Conservation (phyloP, 352 stramenopile species). For the Globisporangium carolinianum region DNA sequence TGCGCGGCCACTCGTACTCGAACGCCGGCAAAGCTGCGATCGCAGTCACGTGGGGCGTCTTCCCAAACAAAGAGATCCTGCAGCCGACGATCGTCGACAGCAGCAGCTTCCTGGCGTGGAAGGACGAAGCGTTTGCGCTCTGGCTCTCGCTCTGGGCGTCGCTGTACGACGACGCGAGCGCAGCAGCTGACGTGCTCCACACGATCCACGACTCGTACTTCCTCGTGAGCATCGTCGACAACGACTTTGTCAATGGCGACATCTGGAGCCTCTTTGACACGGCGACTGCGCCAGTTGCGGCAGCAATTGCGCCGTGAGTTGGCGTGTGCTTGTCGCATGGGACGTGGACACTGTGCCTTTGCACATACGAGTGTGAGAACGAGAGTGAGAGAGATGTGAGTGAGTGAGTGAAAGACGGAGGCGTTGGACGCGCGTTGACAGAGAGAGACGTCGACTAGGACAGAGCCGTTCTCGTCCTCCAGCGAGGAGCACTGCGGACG, state of each 20-base stretch:
- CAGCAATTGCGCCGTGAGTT: slow-evolving; percentile 11
- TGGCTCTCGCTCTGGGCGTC: slow-evolving; percentile 96
- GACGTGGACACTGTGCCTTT: neutral
- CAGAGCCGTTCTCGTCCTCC: slow-evolving; percentile 27
- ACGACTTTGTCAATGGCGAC: slow-evolving; percentile 92
- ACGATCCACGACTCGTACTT: slow-evolving; percentile 96
- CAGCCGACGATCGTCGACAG: slow-evolving; percentile 98
- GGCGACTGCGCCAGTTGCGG: slow-evolving; percentile 9
- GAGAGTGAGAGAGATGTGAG: slow-evolving; percentile 1
- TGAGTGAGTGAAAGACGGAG: slow-evolving; percentile 8
- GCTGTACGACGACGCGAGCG: slow-evolving; percentile 91
- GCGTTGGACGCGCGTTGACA: neutral
- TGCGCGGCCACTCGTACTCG: slow-evolving; percentile 85
- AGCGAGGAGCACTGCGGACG: slow-evolving; percentile 22
- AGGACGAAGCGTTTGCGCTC: slow-evolving; percentile 96
- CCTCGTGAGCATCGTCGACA: slow-evolving; percentile 98
- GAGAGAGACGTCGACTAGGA: slow-evolving; percentile 7
- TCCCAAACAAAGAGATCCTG: slow-evolving; percentile 94
- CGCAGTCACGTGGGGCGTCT: slow-evolving; percentile 97
- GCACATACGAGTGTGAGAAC: slow-evolving; percentile 6
- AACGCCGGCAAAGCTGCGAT: slow-evolving; percentile 90
- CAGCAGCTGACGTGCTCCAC: slow-evolving; percentile 90
- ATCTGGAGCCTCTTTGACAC: slow-evolving; percentile 77
- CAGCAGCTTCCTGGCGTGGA: slow-evolving; percentile 93
- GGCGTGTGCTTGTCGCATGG: no score